Evolutionary conservation across 805 yeast genomes (phyloP), one percentile per base, ranked within the genome.

Genomic region (Wickerhamiella qilinensis): DNA sequence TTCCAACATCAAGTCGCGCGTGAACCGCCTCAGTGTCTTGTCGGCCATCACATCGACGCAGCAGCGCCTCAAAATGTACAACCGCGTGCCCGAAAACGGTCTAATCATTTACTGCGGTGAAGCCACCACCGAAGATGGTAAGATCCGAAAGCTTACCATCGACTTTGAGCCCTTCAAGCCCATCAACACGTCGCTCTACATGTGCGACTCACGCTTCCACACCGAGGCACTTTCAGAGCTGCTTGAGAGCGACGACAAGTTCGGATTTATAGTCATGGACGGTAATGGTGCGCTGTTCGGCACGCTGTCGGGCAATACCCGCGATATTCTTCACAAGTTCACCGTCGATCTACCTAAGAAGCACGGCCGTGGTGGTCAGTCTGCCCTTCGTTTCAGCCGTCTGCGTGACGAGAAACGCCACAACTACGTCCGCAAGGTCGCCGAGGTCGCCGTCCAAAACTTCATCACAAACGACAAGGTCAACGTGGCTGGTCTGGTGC

Each of bases 291-390:
- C 95, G 2, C 68, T 91, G 49, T 91, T 91, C 52, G 99, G 99
- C 63, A 71, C 93, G 16, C 75, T 91, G 40, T 76, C 93, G 33
- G 99, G 99, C 60, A 91, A 91, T 66, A 86, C 94, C 35, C 79
- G 98, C 68, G 95, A 91, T 46, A 83, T 91, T 33, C 68, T 91
- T 56, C 94, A 88, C 63, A 91, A 91, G 63, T 91, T 91, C 64
- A 80, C 85, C 2, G 99, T 91, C 40, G 99, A 91, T 62, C 69
- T 91, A 53, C 99, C 99, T 53, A 91, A 91, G 69, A 91, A 91
- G 83, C 98, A 91, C 70, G 98, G 98, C 56, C 81, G 98, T 73
- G 98, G 98, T 81, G 98, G 98, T 79, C 98, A 91, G 68, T 91
- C 99, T 46, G 98, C 99, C 33, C 59, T 91, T 51, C 97, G 99